A percentile compares a stretch with the other conserved stretches of the same genome.
phyloP scores from a whole-genome alignment of 768 basidiomycete species.

The Collybia nuda region DNA sequence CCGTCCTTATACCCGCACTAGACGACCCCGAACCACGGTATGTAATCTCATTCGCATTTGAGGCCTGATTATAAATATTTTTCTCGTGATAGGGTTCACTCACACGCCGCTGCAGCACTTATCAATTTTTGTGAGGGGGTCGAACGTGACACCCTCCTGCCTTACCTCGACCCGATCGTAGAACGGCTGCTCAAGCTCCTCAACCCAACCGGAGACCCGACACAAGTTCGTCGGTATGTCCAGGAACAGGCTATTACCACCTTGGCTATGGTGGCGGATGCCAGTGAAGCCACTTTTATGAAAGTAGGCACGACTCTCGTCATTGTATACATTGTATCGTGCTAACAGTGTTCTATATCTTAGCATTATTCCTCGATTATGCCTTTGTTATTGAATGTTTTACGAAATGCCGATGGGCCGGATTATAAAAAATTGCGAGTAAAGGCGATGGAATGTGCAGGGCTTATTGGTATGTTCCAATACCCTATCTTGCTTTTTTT shows the following conservation, averaged over 20 bases:
- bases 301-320: slow-evolving; percentile 42
- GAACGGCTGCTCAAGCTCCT: slow-evolving; percentile 68
- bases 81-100: slow-evolving; percentile 59
- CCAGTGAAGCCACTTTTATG: slow-evolving; percentile 74
- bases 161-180: slow-evolving; percentile 81
- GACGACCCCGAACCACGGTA: slow-evolving; percentile 76
- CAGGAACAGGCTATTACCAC: slow-evolving; percentile 90
- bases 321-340: neutral
- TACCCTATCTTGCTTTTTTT: neutral
- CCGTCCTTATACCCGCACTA: slow-evolving; percentile 68
- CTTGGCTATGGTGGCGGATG: slow-evolving; percentile 87
- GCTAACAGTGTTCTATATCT: neutral
- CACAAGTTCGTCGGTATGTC: slow-evolving; percentile 57
- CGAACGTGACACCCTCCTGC: slow-evolving; percentile 66
- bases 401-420: slow-evolving; percentile 66
- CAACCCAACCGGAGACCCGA: slow-evolving; percentile 49
- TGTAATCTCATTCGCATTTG: slow-evolving; percentile 10
- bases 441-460: slow-evolving; percentile 92
- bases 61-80: neutral
- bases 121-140: slow-evolving; percentile 93
- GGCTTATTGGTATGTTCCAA: slow-evolving; percentile 65
- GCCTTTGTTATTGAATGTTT: slow-evolving; percentile 76
- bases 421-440: slow-evolving; percentile 69
- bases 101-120: slow-evolving; percentile 84
- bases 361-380: slow-evolving; percentile 80